Evolutionary conservation across 345 rosid species (phyloP).

Genomic region (Odontarrhena argentea): DNA sequence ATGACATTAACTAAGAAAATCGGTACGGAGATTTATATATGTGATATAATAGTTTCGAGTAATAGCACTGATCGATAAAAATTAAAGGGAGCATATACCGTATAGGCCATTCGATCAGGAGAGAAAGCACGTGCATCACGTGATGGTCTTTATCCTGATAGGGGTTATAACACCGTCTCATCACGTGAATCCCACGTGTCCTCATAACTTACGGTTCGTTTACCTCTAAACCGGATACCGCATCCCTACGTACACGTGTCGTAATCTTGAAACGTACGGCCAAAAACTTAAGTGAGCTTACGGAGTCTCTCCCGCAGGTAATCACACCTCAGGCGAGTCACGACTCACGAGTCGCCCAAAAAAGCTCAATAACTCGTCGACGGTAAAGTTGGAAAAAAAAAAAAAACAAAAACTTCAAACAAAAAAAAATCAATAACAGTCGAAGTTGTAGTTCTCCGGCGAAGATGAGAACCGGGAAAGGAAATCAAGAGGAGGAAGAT

Average conservation of each 20-base stretch:
- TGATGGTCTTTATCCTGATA: conserved; percentile 23
- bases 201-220: conserved; percentile 11
- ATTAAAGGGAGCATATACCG: too few relatives aligned
- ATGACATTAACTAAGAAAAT: too few relatives aligned
- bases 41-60: too few relatives aligned
- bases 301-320: conserved; percentile 28
- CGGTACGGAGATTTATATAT: too few relatives aligned
- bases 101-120: neutral
- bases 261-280: neutral
- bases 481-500: conserved; percentile 76
- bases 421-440: neutral
- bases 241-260: conserved; percentile 37
- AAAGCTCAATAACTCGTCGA: conserved; percentile 30
- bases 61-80: too few relatives aligned
- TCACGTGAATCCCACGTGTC: conserved; percentile 44
- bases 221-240: conserved; percentile 7
- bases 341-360: conserved; percentile 23
- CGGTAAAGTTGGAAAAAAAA: conserved; percentile 7
- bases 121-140: conserved; percentile 38
- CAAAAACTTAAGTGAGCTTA: conserved; percentile 15
- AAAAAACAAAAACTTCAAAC: too few relatives aligned
- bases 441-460: conserved; percentile 26
- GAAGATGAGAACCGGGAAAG: conserved; percentile 71
- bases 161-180: conserved; percentile 38
- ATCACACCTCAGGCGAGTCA: conserved; percentile 33